phyloP scores from a whole-genome alignment of 129 eudicot genomes.

The Chrysanthemum lavandulifolium region DNA sequence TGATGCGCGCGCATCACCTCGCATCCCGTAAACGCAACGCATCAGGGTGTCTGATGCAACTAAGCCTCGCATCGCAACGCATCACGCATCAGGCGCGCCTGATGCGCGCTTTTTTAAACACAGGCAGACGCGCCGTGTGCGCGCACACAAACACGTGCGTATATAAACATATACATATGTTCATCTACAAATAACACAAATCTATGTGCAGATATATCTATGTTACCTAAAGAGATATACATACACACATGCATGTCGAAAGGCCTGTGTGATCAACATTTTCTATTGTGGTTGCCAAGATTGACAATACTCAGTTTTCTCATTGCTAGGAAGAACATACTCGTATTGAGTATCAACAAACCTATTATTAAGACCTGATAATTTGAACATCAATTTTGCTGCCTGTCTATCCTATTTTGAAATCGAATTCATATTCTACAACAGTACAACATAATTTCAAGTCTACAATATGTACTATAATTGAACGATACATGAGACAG shows the following conservation, averaged over 20 bases:
- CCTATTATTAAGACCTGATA: neutral
- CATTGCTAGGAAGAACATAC: conserved; percentile 16
- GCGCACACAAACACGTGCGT: neutral
- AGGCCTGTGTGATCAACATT: no score
- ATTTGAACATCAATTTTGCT: neutral
- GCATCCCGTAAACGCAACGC: no score
- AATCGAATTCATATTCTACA: neutral
- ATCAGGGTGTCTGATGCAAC: no score
- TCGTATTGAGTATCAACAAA: neutral
- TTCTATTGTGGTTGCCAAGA: no score
- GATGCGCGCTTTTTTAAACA: no score
- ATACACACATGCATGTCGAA: no score
- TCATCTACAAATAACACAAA: neutral
- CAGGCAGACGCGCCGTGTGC: neutral
- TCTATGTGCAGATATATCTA: conserved; percentile 10
- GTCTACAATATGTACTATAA: neutral
- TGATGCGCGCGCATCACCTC: no score
- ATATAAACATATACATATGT: neutral
- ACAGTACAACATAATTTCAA: neutral
- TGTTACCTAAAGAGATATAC: no score
- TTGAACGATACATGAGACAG: neutral
- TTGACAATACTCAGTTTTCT: neutral
- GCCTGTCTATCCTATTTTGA: conserved; percentile 7
- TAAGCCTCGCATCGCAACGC: no score
- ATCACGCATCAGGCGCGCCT: no score